Percentiles rank a stretch among this genome's conserved stretches.
Conservation (phyloP, 805 yeast species). For the Zygoascus ofunaensis region DNA sequence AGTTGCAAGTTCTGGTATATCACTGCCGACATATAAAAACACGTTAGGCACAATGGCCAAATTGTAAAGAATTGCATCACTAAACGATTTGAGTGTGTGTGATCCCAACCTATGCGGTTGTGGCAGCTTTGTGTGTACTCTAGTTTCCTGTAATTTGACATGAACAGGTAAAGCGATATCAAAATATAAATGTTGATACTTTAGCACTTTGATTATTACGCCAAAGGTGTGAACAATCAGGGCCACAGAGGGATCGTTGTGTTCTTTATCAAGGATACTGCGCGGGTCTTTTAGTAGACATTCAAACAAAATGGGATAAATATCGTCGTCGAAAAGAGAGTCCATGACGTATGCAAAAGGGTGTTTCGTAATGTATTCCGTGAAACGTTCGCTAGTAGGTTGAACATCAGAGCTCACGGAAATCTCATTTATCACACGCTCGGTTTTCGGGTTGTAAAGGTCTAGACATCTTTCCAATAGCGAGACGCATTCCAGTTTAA, state of each 20-base stretch:
- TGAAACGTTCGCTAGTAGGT: conserved; percentile 22
- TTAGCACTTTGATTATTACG: conserved; percentile 16
- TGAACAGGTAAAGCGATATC: conserved; percentile 35
- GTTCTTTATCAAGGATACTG: conserved; percentile 34
- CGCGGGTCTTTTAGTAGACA: conserved; percentile 57
- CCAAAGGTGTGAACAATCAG: conserved; percentile 23
- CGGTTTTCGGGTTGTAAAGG: conserved; percentile 44
- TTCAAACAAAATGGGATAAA: conserved; percentile 46
- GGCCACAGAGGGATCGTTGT: conserved; percentile 28
- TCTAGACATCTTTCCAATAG: conserved; percentile 41
- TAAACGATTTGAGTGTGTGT: conserved; percentile 54
- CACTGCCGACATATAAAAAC: conserved; percentile 62
- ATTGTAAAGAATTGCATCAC: conserved; percentile 62
- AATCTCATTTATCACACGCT: conserved; percentile 34
- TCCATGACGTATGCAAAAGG: conserved; percentile 62
- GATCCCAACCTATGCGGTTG: conserved; percentile 34
- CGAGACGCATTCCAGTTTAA: conserved; percentile 48
- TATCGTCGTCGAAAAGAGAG: conserved; percentile 50
- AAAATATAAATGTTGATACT: conserved; percentile 50
- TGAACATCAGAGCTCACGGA: background rate
- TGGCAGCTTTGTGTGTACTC: conserved; percentile 1
- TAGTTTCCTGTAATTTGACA: conserved; percentile 18
- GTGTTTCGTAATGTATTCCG: conserved; percentile 48
- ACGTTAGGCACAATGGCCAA: conserved; percentile 65
- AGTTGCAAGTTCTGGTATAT: conserved; percentile 42